A percentile compares a stretch with the other conserved stretches of the same genome.
phyloP scores from a whole-genome alignment of 768 basidiomycete species.

The Candolleomyces aberdarensis region DNA sequence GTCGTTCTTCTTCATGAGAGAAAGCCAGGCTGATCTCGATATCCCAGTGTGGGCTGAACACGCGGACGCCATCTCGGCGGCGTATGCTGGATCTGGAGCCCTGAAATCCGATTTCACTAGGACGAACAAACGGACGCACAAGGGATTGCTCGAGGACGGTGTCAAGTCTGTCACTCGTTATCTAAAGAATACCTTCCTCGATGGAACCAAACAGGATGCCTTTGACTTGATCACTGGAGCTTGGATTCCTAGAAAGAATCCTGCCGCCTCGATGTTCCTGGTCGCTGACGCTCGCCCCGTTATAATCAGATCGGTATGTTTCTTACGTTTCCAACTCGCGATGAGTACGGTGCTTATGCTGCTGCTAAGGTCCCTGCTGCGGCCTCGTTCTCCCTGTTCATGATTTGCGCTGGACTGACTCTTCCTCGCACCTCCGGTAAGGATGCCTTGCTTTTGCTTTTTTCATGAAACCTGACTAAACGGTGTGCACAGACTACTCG shows the following conservation, averaged over 20 bases:
- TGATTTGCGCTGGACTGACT: constrained; percentile 84
- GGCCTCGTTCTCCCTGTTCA: constrained; percentile 77
- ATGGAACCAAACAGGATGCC: constrained; percentile 94
- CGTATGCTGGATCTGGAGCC: constrained; percentile 94
- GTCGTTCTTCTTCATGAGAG: background rate
- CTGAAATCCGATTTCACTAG: constrained; percentile 96
- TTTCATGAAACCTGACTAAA: constrained; percentile 6
- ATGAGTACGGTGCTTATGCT: constrained; percentile 3
- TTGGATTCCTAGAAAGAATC: constrained; percentile 82
- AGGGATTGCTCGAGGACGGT: constrained; percentile 82
- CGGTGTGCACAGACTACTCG: constrained; percentile 64
- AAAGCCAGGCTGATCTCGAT: background rate
- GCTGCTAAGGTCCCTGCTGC: constrained; percentile 74
- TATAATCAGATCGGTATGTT: constrained; percentile 74
- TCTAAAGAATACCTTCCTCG: constrained; percentile 94
- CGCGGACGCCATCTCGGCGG: constrained; percentile 83
- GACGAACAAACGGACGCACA: constrained; percentile 82
- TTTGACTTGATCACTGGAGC: constrained; percentile 91
- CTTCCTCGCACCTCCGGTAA: constrained; percentile 84
- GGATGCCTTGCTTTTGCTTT: constrained; percentile 18
- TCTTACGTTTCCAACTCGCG: background rate
- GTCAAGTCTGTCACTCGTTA: constrained; percentile 83
- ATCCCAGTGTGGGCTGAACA: constrained; percentile 94
- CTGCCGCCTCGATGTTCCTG: constrained; percentile 65
- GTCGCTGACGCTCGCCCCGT: constrained; percentile 81